phyloP scores from a whole-genome alignment of 148 eudicot species.

The Beta vulgaris region DNA sequence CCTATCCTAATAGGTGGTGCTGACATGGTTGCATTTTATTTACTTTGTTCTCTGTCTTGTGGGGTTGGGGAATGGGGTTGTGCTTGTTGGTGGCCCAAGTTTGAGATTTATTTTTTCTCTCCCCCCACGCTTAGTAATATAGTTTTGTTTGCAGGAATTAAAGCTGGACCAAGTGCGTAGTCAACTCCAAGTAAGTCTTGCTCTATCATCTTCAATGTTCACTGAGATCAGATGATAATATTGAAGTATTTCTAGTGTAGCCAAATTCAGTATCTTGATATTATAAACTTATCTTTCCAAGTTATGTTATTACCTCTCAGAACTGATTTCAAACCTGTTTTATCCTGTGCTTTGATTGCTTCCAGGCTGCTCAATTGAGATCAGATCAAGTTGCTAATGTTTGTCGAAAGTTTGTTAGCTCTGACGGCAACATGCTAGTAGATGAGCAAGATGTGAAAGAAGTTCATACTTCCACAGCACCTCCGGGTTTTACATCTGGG shows the following conservation, averaged over 20 bases:
- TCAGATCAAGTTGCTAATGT: conserved; percentile 60
- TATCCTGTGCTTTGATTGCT: conserved; percentile 4
- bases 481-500: conserved; percentile 36
- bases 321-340: background rate
- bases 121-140: conserved; percentile 8
- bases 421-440: conserved; percentile 24
- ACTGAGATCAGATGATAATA: background rate
- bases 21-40: background rate
- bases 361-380: conserved; percentile 52
- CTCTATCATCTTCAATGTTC: background rate
- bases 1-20: no score
- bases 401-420: conserved; percentile 40
- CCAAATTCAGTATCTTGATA: background rate
- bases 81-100: background rate
- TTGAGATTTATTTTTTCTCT: background rate
- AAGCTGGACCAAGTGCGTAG: conserved; percentile 67
- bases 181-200: conserved; percentile 71
- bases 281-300: background rate
- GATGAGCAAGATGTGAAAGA: conserved; percentile 43
- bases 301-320: background rate
- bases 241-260: background rate
- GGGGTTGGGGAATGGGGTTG: background rate
- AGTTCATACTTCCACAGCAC: conserved; percentile 29
- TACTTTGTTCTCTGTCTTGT: no score
- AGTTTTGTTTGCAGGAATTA: conserved; percentile 50